phyloP scores from a whole-genome alignment of 1,284 basidiomycete genomes.

The Rhodotorula sp. region DNA sequence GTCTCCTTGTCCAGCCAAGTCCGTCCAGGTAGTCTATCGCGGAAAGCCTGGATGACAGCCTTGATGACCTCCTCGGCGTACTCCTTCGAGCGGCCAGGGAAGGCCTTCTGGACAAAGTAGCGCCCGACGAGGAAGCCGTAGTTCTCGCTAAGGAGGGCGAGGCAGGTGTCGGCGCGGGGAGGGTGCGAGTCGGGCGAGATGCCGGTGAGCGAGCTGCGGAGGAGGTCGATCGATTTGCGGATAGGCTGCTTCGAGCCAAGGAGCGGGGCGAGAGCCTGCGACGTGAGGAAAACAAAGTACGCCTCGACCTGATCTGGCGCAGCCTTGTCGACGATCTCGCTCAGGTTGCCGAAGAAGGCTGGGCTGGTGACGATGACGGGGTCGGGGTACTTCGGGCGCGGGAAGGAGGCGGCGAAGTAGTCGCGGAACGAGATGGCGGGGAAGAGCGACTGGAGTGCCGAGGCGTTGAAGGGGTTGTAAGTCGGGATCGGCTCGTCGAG shows the following conservation, averaged over 20 bases:
- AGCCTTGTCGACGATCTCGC: slow-evolving; percentile 67
- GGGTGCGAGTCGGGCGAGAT: slow-evolving; percentile 82
- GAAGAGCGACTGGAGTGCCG: slow-evolving; percentile 57
- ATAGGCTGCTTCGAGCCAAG: slow-evolving; percentile 71
- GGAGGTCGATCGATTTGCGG: slow-evolving; percentile 66
- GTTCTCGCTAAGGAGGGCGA: slow-evolving; percentile 50
- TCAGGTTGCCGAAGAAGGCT: slow-evolving; percentile 68
- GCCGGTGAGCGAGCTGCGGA: slow-evolving; percentile 72
- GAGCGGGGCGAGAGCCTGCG: slow-evolving; percentile 47
- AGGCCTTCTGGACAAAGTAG: slow-evolving; percentile 80
- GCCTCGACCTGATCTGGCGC: slow-evolving; percentile 72
- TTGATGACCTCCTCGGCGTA: slow-evolving; percentile 81
- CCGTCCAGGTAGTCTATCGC: slow-evolving; percentile 69
- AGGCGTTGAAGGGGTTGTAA: slow-evolving; percentile 83
- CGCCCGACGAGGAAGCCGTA: slow-evolving; percentile 56
- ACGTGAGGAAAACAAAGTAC: slow-evolving; percentile 62
- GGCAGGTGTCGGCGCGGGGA: slow-evolving; percentile 67
- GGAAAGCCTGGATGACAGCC: slow-evolving; percentile 83
- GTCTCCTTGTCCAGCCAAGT: slow-evolving; percentile 91
- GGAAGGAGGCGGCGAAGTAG: slow-evolving; percentile 80
- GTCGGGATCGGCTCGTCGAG: slow-evolving; percentile 71
- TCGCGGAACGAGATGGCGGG: slow-evolving; percentile 70
- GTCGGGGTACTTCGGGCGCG: slow-evolving; percentile 66
- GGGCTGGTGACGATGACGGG: slow-evolving; percentile 78
- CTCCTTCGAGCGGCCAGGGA: slow-evolving; percentile 73